A percentile compares a stretch with the other conserved stretches of the same genome.
These are phyloP conservation scores for Colletotrichum sidae DNA, from an alignment of 2,329 filamentous ascomycete genomes.

Conservation along the genomic window DNA sequence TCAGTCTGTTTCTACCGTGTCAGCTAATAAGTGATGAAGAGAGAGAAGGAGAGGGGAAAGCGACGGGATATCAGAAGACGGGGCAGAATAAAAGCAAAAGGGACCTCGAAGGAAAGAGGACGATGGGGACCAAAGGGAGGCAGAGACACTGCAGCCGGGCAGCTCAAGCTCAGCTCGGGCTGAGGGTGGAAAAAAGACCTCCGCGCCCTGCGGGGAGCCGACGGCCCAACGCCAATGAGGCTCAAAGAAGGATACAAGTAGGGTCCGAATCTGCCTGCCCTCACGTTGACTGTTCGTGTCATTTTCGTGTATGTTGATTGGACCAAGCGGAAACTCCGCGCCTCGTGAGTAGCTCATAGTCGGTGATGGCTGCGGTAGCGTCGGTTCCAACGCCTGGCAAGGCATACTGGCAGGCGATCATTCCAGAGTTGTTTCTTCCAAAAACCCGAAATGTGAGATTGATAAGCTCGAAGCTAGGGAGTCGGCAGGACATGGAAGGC, in stretches of 20 bases:
- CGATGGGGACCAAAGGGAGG: conserved; percentile 25
- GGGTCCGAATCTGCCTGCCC: conserved; percentile 20
- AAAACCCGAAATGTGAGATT: conserved; percentile 9
- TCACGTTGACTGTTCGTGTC: conserved; percentile 21
- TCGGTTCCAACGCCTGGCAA: conserved; percentile 16
- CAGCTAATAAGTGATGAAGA: background rate
- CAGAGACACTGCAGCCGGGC: conserved; percentile 18
- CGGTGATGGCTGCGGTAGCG: conserved; percentile 17
- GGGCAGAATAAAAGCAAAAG: conserved; percentile 5
- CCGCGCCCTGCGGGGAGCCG: conserved; percentile 24
- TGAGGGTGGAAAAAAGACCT: conserved; percentile 15
- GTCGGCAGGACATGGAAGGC: background rate
- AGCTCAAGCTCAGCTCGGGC: conserved; percentile 17
- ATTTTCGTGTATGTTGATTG: conserved; percentile 19
- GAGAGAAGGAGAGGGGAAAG: conserved; percentile 2
- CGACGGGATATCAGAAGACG: conserved; percentile 2
- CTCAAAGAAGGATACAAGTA: conserved; percentile 17
- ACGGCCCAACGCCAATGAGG: conserved; percentile 20
- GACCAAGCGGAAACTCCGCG: conserved; percentile 12
- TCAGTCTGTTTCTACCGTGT: background rate
- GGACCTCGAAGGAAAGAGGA: background rate
- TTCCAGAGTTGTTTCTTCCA: conserved; percentile 1
- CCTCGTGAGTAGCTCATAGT: conserved; percentile 26
- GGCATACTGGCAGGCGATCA: conserved; percentile 22
- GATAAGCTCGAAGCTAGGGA: background rate